Conservation (phyloP, 2,329 filamentous ascomycete species). For the Boeremia lycopersici region DNA sequence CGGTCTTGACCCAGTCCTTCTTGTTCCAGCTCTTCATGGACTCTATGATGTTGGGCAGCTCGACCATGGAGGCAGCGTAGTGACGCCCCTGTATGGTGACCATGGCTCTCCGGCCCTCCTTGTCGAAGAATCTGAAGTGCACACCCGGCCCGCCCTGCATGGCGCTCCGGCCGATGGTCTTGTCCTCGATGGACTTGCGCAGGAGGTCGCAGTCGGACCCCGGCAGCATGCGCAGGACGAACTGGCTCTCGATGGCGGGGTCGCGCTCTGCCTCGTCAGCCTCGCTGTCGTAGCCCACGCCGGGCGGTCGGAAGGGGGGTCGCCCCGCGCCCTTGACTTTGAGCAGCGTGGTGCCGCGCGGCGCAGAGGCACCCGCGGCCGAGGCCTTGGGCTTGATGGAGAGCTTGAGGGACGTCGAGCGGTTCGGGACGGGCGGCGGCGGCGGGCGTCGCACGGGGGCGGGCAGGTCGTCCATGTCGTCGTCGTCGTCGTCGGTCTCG, state of each 20-base stretch:
- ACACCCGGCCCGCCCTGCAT: slow-evolving; percentile 76
- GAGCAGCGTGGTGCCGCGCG: slow-evolving; percentile 33
- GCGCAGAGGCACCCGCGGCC: slow-evolving; percentile 15
- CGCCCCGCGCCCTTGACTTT: slow-evolving; percentile 45
- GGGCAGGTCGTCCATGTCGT: slow-evolving; percentile 29
- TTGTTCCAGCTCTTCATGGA: slow-evolving; percentile 94
- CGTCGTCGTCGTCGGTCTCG: slow-evolving; percentile 28
- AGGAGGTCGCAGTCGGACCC: slow-evolving; percentile 87
- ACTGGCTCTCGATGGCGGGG: slow-evolving; percentile 86
- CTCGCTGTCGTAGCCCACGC: slow-evolving; percentile 95
- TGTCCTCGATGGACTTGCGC: slow-evolving; percentile 74
- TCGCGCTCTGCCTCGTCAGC: slow-evolving; percentile 88
- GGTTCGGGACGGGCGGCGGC: slow-evolving; percentile 18
- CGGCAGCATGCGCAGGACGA: slow-evolving; percentile 85
- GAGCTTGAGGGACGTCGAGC: slow-evolving; percentile 38
- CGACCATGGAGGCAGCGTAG: slow-evolving; percentile 80
- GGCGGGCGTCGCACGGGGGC: slow-evolving; percentile 5
- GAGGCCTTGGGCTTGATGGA: slow-evolving; percentile 40
- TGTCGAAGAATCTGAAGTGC: slow-evolving; percentile 77
- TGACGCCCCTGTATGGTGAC: slow-evolving; percentile 71
- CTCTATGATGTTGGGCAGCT: slow-evolving; percentile 85
- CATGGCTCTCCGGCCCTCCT: slow-evolving; percentile 74
- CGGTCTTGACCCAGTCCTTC: slow-evolving; percentile 84
- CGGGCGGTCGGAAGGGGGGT: slow-evolving; percentile 61
- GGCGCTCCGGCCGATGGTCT: slow-evolving; percentile 72